Conservation (phyloP, 202 grass and related monocot species). For the Carex sylvatica region DNA sequence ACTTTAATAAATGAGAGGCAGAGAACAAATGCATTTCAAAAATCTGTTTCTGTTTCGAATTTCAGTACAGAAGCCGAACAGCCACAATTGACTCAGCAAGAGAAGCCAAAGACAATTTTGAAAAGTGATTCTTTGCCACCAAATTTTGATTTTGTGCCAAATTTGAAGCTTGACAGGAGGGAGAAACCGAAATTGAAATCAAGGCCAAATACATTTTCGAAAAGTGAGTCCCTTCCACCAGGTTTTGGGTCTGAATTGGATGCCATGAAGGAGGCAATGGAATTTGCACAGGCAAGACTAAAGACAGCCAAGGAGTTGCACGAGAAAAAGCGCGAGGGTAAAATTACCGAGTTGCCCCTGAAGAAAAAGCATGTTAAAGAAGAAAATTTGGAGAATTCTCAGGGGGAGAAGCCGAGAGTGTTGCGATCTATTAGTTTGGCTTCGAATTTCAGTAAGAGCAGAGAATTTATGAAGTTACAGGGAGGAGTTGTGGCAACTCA, state of each 20-base stretch:
- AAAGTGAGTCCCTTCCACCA: conserved; percentile 31
- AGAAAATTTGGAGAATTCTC: conserved; percentile 13
- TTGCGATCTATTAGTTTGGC: conserved; percentile 21
- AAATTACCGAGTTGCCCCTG: conserved; percentile 49
- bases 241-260: conserved; percentile 55
- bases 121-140: conserved; percentile 26
- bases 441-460: conserved; percentile 18
- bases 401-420: conserved; percentile 1
- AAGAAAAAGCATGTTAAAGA: conserved; percentile 17
- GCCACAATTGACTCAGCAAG: not conserved
- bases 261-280: conserved; percentile 90
- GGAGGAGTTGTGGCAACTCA: conserved; percentile 26
- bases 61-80: conserved; percentile 11
- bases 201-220: conserved; percentile 13
- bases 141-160: conserved; percentile 23
- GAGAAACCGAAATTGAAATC: conserved; percentile 21
- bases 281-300: conserved; percentile 84
- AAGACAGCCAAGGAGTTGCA: conserved; percentile 90
- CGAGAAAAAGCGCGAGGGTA: conserved; percentile 54
- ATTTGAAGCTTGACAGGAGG: conserved; percentile 22
- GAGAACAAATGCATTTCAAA: not conserved
- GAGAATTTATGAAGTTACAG: conserved; percentile 34
- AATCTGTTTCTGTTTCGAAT: conserved; percentile 16
- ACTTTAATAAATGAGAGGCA: conserved; percentile 38
- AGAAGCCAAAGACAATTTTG: conserved; percentile 4